Evolutionary conservation across 352 stramenopile species (phyloP).

Genomic region (Phytophthora chlamydospora): DNA sequence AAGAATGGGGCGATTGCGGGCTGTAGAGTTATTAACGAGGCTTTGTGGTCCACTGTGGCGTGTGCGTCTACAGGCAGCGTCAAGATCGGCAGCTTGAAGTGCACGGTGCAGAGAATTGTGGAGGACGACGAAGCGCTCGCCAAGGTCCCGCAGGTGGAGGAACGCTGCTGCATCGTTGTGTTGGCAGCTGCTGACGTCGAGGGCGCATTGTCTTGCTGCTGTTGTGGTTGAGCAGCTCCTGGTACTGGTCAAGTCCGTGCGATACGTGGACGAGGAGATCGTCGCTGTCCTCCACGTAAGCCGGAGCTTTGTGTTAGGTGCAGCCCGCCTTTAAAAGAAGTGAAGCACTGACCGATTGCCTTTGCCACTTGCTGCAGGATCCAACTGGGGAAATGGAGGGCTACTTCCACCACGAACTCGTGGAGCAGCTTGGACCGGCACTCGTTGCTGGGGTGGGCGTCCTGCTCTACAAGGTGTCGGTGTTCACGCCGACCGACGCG

Average conservation of each 20-base stretch:
- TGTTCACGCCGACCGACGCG: conserved; percentile 65
- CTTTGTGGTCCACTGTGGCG: neutral
- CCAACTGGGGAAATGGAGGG: conserved; percentile 77
- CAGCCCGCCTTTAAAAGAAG: neutral
- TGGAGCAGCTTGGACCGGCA: conserved; percentile 69
- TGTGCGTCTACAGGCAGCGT: conserved; percentile 50
- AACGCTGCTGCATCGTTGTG: neutral
- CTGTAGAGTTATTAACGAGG: neutral
- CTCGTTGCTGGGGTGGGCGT: conserved; percentile 55
- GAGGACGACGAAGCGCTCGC: conserved; percentile 66
- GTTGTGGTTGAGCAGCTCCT: conserved; percentile 46
- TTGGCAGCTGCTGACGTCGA: neutral
- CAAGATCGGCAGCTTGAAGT: conserved; percentile 66
- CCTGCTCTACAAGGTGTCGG: conserved; percentile 71
- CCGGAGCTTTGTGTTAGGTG: neutral
- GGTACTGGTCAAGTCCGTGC: conserved; percentile 78
- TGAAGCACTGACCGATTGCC: neutral
- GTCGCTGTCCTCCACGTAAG: conserved; percentile 73
- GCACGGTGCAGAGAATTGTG: conserved; percentile 62
- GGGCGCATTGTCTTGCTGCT: neutral
- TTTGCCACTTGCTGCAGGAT: conserved; percentile 48
- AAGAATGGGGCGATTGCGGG: neutral
- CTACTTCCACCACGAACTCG: conserved; percentile 84
- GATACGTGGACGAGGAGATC: conserved; percentile 87
- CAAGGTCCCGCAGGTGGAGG: conserved; percentile 57